Conservation (phyloP, 2,329 filamentous ascomycete species). For the Alternaria arborescens region DNA sequence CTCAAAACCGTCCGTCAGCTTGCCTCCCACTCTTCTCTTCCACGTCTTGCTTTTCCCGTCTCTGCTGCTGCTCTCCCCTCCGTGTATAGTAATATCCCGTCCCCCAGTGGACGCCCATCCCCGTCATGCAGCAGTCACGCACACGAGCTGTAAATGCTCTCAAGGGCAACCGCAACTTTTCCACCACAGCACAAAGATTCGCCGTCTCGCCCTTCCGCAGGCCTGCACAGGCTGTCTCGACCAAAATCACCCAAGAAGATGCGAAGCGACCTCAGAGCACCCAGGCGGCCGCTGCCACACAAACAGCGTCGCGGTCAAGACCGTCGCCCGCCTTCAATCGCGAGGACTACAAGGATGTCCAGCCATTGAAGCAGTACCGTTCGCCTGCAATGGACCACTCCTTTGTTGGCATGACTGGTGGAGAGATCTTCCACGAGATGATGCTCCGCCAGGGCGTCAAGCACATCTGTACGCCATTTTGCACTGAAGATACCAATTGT, state of each 20-base stretch:
- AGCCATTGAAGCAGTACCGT: conserved; percentile 57
- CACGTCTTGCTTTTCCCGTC: conserved; percentile 16
- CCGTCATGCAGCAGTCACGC: conserved; percentile 49
- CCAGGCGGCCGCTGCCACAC: conserved; percentile 46
- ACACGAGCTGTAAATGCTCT: conserved; percentile 47
- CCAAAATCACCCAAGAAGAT: conserved; percentile 49
- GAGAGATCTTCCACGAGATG: conserved; percentile 99
- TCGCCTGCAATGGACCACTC: conserved; percentile 62
- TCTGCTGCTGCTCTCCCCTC: conserved; percentile 11
- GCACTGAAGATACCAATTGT: neutral
- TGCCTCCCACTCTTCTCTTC: neutral
- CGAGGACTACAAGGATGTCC: conserved; percentile 54
- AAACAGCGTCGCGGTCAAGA: conserved; percentile 38
- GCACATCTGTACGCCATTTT: conserved; percentile 79
- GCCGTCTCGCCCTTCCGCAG: conserved; percentile 57
- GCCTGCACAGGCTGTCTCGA: conserved; percentile 43
- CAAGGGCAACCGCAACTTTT: conserved; percentile 55
- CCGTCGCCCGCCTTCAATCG: conserved; percentile 62
- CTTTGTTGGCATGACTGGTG: conserved; percentile 93
- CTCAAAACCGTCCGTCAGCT: conserved; percentile 23
- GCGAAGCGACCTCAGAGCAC: conserved; percentile 56
- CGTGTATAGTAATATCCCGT: conserved; percentile 15
- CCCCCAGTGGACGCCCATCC: conserved; percentile 26
- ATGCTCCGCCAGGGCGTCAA: conserved; percentile 93
- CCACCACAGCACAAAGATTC: conserved; percentile 50